Evolutionary conservation across 306 rosid genomes (phyloP).

Genomic region (Begonia loranthoides): DNA sequence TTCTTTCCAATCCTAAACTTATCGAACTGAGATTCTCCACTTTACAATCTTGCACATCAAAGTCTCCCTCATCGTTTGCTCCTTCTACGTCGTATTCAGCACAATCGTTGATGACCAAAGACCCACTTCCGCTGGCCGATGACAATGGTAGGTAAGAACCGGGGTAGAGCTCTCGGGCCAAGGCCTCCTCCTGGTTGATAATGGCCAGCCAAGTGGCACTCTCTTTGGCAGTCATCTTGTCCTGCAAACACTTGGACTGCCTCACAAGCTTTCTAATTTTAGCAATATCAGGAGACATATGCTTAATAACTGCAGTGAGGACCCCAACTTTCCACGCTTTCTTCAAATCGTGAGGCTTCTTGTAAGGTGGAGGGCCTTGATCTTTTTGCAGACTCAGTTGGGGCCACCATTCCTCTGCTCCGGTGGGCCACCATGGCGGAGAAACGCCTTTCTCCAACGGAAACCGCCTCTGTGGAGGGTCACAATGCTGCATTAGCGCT

Average conservation of each 20-base stretch:
- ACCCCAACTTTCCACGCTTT: constrained; percentile 91
- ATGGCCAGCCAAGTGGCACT: constrained; percentile 84
- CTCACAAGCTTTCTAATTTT: constrained; percentile 81
- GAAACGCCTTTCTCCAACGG: constrained; percentile 72
- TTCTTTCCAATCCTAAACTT: constrained; percentile 37
- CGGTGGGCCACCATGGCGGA: constrained; percentile 93
- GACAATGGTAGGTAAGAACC: constrained; percentile 39
- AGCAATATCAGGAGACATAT: constrained; percentile 80
- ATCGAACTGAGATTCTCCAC: constrained; percentile 31
- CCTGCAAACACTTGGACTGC: constrained; percentile 81
- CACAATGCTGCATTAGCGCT: constrained; percentile 88
- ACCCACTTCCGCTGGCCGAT: constrained; percentile 41
- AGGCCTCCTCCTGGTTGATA: constrained; percentile 63
- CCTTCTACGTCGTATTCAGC: constrained; percentile 75
- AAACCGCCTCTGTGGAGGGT: constrained; percentile 76
- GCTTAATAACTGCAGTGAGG: constrained; percentile 71
- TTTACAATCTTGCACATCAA: constrained; percentile 50
- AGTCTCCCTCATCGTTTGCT: constrained; percentile 33
- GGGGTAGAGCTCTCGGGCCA: constrained; percentile 58
- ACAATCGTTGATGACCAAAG: constrained; percentile 41
- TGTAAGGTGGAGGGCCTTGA: constrained; percentile 82
- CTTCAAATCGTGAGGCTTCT: constrained; percentile 85
- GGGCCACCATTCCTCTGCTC: constrained; percentile 85
- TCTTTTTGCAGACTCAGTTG: constrained; percentile 55
- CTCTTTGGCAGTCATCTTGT: constrained; percentile 90